A percentile compares a stretch with the other conserved stretches of the same genome.
Conservation (phyloP, 1,284 basidiomycete genomes). For the Rhodotorula mucilaginosa region DNA sequence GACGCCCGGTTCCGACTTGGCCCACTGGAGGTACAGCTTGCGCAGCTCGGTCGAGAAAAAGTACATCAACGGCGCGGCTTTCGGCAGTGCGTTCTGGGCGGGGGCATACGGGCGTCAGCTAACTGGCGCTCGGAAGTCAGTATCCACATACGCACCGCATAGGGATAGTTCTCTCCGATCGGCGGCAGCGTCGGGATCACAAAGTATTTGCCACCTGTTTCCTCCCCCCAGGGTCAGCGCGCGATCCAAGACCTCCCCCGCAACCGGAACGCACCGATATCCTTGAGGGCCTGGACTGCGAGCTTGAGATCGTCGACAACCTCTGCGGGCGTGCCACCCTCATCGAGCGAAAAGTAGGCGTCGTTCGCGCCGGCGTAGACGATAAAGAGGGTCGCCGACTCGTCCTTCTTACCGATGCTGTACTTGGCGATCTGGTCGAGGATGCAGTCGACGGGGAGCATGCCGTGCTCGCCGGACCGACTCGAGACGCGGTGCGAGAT, state of each 20-base stretch:
- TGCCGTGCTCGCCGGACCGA: conserved; percentile 14
- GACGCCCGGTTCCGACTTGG: conserved; percentile 7
- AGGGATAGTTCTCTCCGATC: conserved; percentile 26
- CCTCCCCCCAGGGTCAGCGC: not conserved
- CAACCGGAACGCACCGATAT: conserved; percentile 10
- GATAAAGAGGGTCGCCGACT: conserved; percentile 20
- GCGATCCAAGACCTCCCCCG: not conserved
- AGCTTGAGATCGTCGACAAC: conserved; percentile 14
- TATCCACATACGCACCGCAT: conserved; percentile 1
- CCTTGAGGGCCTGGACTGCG: conserved; percentile 7
- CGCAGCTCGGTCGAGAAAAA: conserved; percentile 20
- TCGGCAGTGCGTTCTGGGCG: conserved; percentile 15
- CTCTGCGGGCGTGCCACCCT: conserved; percentile 10
- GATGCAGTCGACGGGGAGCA: conserved; percentile 28
- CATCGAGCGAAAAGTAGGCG: conserved; percentile 14
- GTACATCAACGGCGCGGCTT: conserved; percentile 15
- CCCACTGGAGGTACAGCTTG: conserved; percentile 17
- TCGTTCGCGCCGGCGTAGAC: conserved; percentile 29
- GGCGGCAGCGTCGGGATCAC: conserved; percentile 24
- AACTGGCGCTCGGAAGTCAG: rapidly evolving
- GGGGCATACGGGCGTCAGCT: not conserved
- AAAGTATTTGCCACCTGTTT: conserved; percentile 17
- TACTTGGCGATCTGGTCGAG: conserved; percentile 26
- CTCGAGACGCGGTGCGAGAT: conserved; percentile 24
- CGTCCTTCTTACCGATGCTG: conserved; percentile 22